These are phyloP conservation scores for Suhomyces faveliae DNA, from an alignment of 805 yeast genomes.

Conservation along the genomic window DNA sequence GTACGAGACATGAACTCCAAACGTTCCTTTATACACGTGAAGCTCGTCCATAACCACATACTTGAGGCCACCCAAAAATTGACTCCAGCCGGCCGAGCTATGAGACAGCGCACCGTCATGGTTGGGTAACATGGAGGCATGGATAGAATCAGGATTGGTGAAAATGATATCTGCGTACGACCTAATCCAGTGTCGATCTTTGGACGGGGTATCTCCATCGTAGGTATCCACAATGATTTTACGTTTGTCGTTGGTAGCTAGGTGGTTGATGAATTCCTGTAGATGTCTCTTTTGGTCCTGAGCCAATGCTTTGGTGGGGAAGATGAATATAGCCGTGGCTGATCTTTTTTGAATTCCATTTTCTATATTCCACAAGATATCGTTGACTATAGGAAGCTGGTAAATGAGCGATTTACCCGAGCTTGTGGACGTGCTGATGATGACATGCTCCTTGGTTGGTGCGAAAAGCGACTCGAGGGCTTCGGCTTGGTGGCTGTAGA, in stretches of 20 bases:
- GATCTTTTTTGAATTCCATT: conserved; percentile 32
- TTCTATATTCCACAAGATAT: conserved; percentile 35
- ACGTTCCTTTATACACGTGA: conserved; percentile 85
- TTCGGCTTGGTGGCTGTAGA: conserved; percentile 80
- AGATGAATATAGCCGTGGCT: conserved; percentile 77
- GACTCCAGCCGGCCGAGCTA: conserved; percentile 53
- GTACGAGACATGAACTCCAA: conserved; percentile 89
- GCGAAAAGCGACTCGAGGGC: conserved; percentile 60
- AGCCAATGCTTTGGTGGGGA: conserved; percentile 96
- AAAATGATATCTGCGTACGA: conserved; percentile 74
- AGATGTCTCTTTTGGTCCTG: conserved; percentile 93
- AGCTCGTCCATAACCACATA: conserved; percentile 81
- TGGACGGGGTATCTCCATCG: conserved; percentile 87
- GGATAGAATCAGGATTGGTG: conserved; percentile 94
- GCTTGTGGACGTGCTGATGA: conserved; percentile 92
- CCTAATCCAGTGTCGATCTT: conserved; percentile 53
- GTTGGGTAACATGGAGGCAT: conserved; percentile 77
- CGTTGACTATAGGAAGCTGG: conserved; percentile 76
- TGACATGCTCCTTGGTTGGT: conserved; percentile 57
- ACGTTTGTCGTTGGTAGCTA: conserved; percentile 40
- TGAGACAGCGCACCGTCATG: conserved; percentile 38
- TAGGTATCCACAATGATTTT: conserved; percentile 68
- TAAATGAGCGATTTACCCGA: conserved; percentile 94
- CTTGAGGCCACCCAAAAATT: conserved; percentile 60
- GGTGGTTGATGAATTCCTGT: conserved; percentile 49